These are phyloP conservation scores for Heliophila coronopifolia DNA, from an alignment of 441 rosid species.

Conservation along the genomic window DNA sequence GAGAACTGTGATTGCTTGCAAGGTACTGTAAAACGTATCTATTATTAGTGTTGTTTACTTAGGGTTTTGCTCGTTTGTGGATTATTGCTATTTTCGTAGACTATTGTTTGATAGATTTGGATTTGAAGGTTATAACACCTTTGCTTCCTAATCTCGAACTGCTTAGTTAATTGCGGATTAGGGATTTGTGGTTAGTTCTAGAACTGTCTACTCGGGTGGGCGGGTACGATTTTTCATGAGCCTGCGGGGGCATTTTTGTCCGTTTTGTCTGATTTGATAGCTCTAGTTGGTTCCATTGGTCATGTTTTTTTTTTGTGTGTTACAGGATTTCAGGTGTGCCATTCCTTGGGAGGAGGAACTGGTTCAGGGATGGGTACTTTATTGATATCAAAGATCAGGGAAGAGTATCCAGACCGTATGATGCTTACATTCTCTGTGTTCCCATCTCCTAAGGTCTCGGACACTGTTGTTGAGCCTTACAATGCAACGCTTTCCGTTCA, in stretches of 20 bases:
- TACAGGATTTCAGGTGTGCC: slow-evolving; percentile 76
- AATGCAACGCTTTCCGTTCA: slow-evolving; percentile 72
- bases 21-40: slow-evolving; percentile 17
- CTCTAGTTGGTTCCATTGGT: too few species aligned
- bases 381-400: slow-evolving; percentile 70
- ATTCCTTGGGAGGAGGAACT: slow-evolving; percentile 72
- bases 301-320: background rate
- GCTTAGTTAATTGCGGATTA: background rate
- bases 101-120: background rate
- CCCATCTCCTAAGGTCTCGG: slow-evolving; percentile 75
- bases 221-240: too few species aligned
- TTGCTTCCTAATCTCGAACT: background rate
- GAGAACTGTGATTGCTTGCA: slow-evolving; percentile 47
- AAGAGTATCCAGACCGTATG: slow-evolving; percentile 75
- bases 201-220: too few species aligned
- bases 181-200: too few species aligned
- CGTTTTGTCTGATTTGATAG: too few species aligned
- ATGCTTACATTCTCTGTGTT: slow-evolving; percentile 74
- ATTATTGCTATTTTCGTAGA: background rate
- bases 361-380: slow-evolving; percentile 84
- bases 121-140: too few species aligned
- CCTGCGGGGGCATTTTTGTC: too few species aligned
- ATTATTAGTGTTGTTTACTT: background rate
- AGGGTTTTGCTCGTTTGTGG: background rate
- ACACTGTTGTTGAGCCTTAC: slow-evolving; percentile 78